Evolutionary conservation across 129 eudicot species (phyloP).

Genomic region (Artemisia annua): DNA sequence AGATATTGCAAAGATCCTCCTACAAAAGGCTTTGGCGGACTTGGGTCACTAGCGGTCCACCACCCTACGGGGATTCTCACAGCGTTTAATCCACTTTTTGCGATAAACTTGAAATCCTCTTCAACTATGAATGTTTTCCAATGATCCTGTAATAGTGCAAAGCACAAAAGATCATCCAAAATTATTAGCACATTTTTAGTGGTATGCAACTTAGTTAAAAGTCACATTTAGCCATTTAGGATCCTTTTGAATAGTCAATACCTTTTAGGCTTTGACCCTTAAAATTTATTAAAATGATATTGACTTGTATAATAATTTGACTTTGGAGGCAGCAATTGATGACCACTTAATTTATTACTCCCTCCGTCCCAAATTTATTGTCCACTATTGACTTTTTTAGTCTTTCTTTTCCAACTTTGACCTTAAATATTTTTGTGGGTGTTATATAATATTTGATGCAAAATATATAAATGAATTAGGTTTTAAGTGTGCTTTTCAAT

Average conservation of each 20-base stretch:
- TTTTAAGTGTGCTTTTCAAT: too few relatives aligned
- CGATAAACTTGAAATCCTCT: constrained; percentile 61
- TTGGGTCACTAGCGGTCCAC: constrained; percentile 81
- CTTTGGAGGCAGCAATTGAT: background rate
- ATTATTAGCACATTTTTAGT: background rate
- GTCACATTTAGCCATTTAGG: too few relatives aligned
- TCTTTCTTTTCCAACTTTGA: too few relatives aligned
- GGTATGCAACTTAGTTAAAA: background rate
- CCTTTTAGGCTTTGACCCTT: background rate
- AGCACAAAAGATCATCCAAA: background rate
- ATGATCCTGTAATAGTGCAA: constrained; percentile 42
- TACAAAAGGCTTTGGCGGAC: constrained; percentile 69
- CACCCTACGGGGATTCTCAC: constrained; percentile 88
- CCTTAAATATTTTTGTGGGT: too few relatives aligned
- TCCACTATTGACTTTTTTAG: too few relatives aligned
- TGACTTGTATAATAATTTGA: constrained; percentile 4
- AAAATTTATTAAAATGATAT: background rate
- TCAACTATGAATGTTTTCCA: constrained; percentile 68
- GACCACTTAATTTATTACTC: background rate
- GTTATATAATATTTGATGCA: too few relatives aligned
- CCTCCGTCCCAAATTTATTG: too few relatives aligned
- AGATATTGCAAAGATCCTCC: constrained; percentile 70
- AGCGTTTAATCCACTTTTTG: constrained; percentile 50
- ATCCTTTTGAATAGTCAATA: background rate
- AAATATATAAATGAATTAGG: too few relatives aligned